phyloP scores from a whole-genome alignment of 2,329 filamentous ascomycete genomes.

The Huntiella abstrusa region DNA sequence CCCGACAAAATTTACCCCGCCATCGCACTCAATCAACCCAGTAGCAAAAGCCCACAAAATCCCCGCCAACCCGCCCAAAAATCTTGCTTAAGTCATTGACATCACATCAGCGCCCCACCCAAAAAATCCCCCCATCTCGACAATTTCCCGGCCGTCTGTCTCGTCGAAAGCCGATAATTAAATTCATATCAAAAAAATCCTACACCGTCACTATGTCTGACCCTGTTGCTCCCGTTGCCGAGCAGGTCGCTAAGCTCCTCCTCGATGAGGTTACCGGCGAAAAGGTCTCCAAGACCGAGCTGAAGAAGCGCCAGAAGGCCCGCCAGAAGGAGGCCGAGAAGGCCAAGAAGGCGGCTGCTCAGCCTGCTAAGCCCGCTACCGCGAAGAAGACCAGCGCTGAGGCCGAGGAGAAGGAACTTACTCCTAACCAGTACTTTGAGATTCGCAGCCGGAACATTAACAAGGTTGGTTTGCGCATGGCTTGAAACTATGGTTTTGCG shows the following conservation, averaged over 20 bases:
- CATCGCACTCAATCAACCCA: conserved; percentile 4
- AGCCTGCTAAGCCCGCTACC: conserved; percentile 38
- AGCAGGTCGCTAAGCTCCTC: conserved; percentile 51
- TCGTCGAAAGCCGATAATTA: not conserved
- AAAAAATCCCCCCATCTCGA: not conserved
- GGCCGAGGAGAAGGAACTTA: conserved; percentile 35
- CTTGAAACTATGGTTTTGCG: not conserved
- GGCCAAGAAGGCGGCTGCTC: conserved; percentile 59
- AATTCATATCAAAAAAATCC: not conserved
- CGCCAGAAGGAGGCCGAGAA: conserved; percentile 76
- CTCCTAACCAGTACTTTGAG: conserved; percentile 68
- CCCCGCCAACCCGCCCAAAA: not conserved
- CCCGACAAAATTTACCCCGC: conserved; percentile 10
- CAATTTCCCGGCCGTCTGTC: not conserved
- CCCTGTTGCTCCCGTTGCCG: conserved; percentile 24
- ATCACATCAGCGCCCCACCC: not conserved
- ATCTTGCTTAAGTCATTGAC: conserved; percentile 1
- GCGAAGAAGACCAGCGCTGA: conserved; percentile 63
- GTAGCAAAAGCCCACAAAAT: conserved; percentile 3
- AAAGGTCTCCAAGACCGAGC: conserved; percentile 60
- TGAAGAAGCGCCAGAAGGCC: conserved; percentile 93
- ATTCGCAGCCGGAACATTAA: conserved; percentile 73
- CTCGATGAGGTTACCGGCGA: conserved; percentile 91
- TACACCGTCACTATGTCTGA: conserved; percentile 17
- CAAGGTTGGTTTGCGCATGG: conserved; percentile 21